Evolutionary conservation across 805 yeast genomes (phyloP).

Genomic region (Barnettozyma sp.): DNA sequence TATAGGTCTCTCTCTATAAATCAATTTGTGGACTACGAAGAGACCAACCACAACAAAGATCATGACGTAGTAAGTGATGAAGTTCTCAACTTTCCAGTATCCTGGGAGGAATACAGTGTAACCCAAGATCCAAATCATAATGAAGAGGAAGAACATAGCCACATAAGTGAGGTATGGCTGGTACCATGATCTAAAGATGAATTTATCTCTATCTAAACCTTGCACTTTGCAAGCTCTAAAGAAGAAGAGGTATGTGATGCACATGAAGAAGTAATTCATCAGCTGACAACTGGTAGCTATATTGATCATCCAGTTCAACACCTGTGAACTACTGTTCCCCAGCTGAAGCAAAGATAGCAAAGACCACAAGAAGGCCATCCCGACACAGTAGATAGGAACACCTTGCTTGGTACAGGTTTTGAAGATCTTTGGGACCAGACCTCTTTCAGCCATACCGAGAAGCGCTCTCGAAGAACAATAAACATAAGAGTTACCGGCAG

Average conservation of each 20-base stretch:
- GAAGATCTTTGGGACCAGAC: conserved; percentile 55
- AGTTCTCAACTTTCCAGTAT: conserved; percentile 53
- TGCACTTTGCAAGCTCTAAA: conserved; percentile 54
- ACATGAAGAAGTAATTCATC: conserved; percentile 48
- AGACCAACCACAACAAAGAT: conserved; percentile 46
- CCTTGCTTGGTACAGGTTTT: conserved; percentile 55
- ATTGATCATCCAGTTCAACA: conserved; percentile 61
- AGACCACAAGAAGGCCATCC: conserved; percentile 45
- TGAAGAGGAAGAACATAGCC: conserved; percentile 37
- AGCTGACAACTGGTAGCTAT: conserved; percentile 61
- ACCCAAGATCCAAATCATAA: conserved; percentile 57
- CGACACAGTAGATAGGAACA: conserved; percentile 65
- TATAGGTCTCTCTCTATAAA: conserved; percentile 38
- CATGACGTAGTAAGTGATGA: conserved; percentile 70
- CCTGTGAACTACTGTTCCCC: conserved; percentile 47
- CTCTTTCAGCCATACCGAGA: conserved; percentile 46
- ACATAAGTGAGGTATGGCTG: conserved; percentile 54
- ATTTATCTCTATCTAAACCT: conserved; percentile 31
- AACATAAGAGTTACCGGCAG: conserved; percentile 51
- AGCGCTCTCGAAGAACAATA: conserved; percentile 52
- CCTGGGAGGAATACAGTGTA: conserved; percentile 69
- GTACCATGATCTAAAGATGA: conserved; percentile 46
- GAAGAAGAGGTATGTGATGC: conserved; percentile 55
- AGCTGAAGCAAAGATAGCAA: conserved; percentile 56
- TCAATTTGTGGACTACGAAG: conserved; percentile 42